Conservation (phyloP, 306 rosid species). For the Carpinus viminea region DNA sequence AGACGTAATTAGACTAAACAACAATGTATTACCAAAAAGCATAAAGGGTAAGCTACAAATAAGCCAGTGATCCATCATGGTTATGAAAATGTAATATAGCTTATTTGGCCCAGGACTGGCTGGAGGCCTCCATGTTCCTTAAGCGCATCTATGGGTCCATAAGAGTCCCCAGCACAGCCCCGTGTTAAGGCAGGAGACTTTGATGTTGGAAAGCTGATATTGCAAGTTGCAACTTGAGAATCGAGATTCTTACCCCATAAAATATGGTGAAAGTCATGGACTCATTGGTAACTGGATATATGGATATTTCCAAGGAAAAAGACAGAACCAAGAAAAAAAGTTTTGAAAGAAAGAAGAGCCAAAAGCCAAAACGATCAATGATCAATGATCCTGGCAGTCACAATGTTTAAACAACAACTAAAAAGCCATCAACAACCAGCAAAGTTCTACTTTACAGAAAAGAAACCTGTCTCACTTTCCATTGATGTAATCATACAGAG, state of each 20-base stretch:
- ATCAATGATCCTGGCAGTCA: not conserved
- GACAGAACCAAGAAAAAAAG: conserved; percentile 25
- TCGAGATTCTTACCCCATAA: conserved; percentile 20
- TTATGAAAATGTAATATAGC: not conserved
- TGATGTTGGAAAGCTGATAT: conserved; percentile 10
- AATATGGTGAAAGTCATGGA: conserved; percentile 12
- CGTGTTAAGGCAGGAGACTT: not conserved
- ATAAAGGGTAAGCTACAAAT: not conserved
- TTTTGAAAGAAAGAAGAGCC: conserved; percentile 1
- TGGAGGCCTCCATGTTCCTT: not conserved
- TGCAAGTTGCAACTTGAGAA: not conserved
- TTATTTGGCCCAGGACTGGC: not conserved
- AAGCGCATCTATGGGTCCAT: conserved; percentile 7
- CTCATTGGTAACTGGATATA: not conserved
- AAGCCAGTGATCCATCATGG: not conserved
- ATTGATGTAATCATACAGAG: not conserved
- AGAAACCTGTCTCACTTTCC: not conserved
- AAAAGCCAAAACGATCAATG: not conserved
- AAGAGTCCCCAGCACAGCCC: conserved; percentile 18
- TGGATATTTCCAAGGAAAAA: conserved; percentile 15
- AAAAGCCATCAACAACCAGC: conserved; percentile 3
- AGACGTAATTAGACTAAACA: not conserved
- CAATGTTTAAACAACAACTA: not conserved
- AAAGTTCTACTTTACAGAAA: not conserved
- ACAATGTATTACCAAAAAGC: not conserved